These are phyloP conservation scores for Excoecaria agallocha DNA, from an alignment of 345 rosid genomes.

Conservation along the genomic window DNA sequence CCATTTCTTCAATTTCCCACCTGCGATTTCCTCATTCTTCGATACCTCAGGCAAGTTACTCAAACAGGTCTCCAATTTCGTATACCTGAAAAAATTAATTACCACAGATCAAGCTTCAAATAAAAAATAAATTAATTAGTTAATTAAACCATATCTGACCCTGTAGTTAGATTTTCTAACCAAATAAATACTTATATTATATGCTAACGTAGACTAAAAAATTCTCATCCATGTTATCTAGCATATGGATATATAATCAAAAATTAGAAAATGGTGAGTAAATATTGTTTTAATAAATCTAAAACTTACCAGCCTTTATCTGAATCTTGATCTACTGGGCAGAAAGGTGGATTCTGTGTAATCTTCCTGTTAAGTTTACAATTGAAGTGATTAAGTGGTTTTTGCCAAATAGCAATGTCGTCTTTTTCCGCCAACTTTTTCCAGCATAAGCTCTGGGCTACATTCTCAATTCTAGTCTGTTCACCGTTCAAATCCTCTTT, in stretches of 20 bases:
- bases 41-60: slow-evolving; percentile 43
- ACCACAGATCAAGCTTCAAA: neutral
- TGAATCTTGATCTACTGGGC: slow-evolving; percentile 26
- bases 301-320: slow-evolving; percentile 42
- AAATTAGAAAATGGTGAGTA: no score
- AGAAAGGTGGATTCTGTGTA: slow-evolving; percentile 22
- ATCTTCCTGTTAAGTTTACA: slow-evolving; percentile 30
- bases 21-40: slow-evolving; percentile 25
- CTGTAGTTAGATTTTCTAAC: no score
- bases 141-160: no score
- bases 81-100: slow-evolving; percentile 36
- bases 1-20: slow-evolving; percentile 39
- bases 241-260: no score
- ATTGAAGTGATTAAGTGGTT: slow-evolving; percentile 34
- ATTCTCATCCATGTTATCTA: no score
- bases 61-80: slow-evolving; percentile 41
- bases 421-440: slow-evolving; percentile 42
- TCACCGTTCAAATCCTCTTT: slow-evolving; percentile 36
- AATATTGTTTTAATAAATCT: no score
- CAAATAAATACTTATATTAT: no score
- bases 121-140: neutral
- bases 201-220: no score
- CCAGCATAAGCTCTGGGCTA: slow-evolving; percentile 51
- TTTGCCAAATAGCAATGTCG: slow-evolving; percentile 53
- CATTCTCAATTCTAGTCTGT: slow-evolving; percentile 41